Conservation (phyloP, 352 stramenopile species). For the Achlya hypogyna region DNA sequence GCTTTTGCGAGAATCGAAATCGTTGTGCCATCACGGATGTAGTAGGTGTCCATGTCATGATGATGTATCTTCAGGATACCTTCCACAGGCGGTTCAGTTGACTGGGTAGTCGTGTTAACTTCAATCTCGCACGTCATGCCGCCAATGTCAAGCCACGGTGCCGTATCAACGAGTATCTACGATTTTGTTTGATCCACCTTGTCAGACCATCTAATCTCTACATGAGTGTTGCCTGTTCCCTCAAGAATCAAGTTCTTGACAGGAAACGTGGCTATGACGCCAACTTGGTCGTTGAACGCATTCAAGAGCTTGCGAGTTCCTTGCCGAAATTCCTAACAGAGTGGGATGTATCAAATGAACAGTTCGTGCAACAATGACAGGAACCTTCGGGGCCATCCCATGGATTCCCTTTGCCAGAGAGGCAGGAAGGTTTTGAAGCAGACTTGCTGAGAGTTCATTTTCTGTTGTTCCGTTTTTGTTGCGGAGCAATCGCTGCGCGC, state of each 20-base stretch:
- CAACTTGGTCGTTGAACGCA: conserved; percentile 11
- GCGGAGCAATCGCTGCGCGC: conserved; percentile 5
- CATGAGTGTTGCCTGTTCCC: neutral
- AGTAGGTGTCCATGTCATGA: neutral
- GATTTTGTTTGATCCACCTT: neutral
- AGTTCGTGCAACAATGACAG: neutral
- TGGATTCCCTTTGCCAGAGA: neutral
- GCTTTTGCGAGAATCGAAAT: neutral
- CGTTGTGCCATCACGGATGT: neutral
- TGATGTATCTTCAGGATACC: neutral
- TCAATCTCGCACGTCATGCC: conserved; percentile 9
- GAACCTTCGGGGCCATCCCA: conserved; percentile 9
- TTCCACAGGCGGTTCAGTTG: no score
- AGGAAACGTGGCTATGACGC: conserved; percentile 1
- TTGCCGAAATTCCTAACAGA: conserved; percentile 16
- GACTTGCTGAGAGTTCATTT: neutral
- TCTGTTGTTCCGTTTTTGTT: conserved; percentile 3
- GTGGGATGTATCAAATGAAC: neutral
- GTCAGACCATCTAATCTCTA: neutral
- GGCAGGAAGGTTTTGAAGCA: conserved; percentile 4
- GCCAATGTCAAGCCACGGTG: conserved; percentile 13
- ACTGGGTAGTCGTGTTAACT: no score
- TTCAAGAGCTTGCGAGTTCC: conserved; percentile 11
- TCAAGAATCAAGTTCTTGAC: conserved; percentile 1
- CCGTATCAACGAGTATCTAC: neutral